Evolutionary conservation across 2,329 filamentous ascomycete species (phyloP).

Genomic region (Neodidymelliopsis sp.): DNA sequence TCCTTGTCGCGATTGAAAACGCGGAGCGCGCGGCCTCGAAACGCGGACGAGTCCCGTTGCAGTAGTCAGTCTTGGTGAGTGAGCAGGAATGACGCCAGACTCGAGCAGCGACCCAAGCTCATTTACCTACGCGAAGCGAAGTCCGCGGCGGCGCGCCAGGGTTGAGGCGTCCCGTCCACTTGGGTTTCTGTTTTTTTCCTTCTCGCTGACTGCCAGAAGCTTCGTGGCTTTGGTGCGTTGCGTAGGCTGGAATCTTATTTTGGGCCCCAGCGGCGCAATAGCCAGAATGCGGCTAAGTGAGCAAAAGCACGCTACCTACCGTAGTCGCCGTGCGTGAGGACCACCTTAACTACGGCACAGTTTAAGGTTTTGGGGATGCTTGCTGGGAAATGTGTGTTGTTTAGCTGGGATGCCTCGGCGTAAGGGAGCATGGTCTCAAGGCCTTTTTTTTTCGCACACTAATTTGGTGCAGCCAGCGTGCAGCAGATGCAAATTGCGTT

Average conservation of each 20-base stretch:
- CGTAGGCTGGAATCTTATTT: constrained; percentile 14
- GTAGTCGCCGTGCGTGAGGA: constrained; percentile 15
- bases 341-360: too few relatives aligned
- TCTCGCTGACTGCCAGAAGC: too few relatives aligned
- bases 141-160: background rate
- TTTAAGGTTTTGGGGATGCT: constrained; percentile 7
- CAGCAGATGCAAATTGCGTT: constrained; percentile 2
- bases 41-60: constrained; percentile 1
- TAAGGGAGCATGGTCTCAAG: constrained; percentile 13
- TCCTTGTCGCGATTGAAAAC: too few relatives aligned
- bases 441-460: background rate
- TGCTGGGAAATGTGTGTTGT: constrained; percentile 1
- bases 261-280: too few relatives aligned
- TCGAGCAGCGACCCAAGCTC: too few relatives aligned
- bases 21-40: constrained; percentile 9
- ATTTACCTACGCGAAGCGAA: background rate
- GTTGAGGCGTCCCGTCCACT: constrained; percentile 11
- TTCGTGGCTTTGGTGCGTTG: too few relatives aligned
- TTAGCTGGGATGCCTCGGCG: constrained; percentile 8
- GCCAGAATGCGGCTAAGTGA: too few relatives aligned
- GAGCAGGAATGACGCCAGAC: too few relatives aligned
- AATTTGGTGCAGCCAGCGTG: constrained; percentile 3
- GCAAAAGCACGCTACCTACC: constrained; percentile 9
- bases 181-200: constrained; percentile 8
- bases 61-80: too few relatives aligned